phyloP scores from a whole-genome alignment of 495 filamentous ascomycete species.

The Poronia punctata region DNA sequence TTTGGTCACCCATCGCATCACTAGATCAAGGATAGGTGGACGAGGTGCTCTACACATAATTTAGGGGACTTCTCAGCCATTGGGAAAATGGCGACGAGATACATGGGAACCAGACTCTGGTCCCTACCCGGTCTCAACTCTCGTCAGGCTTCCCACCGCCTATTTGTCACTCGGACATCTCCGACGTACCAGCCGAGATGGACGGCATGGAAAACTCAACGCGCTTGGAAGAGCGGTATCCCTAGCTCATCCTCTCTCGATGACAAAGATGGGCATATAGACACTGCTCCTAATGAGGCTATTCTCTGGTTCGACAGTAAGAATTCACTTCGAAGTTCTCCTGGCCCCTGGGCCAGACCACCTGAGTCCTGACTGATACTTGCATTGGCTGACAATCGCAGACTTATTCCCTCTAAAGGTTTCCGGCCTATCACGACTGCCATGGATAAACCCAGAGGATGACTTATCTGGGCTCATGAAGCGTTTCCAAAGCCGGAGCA shows the following conservation, averaged over 20 bases:
- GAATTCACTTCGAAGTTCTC: conserved; percentile 15
- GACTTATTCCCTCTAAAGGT: conserved; percentile 79
- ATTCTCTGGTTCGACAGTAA: conserved; percentile 87
- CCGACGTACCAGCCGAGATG: conserved; percentile 16
- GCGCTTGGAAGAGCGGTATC: conserved; percentile 33
- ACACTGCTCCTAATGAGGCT: conserved; percentile 59
- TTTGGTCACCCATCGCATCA: too few relatives aligned
- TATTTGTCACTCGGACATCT: too few relatives aligned
- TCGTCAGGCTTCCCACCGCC: too few relatives aligned
- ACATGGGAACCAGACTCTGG: conserved; percentile 26
- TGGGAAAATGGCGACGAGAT: conserved; percentile 22
- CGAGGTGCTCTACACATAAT: neutral
- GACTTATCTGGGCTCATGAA: conserved; percentile 56
- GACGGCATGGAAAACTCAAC: neutral
- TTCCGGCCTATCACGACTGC: conserved; percentile 57
- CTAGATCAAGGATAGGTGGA: neutral
- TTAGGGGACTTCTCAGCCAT: too few relatives aligned
- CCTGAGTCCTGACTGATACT: too few relatives aligned
- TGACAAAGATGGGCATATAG: conserved; percentile 68
- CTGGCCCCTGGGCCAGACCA: too few relatives aligned
- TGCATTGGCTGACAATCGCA: conserved; percentile 35
- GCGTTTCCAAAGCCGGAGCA: conserved; percentile 51
- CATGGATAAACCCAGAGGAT: conserved; percentile 42
- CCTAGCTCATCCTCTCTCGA: conserved; percentile 45
- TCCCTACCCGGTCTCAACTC: conserved; percentile 23